Conservation (phyloP, 2,329 filamentous ascomycete species). For the Ceratocystis destructans region DNA sequence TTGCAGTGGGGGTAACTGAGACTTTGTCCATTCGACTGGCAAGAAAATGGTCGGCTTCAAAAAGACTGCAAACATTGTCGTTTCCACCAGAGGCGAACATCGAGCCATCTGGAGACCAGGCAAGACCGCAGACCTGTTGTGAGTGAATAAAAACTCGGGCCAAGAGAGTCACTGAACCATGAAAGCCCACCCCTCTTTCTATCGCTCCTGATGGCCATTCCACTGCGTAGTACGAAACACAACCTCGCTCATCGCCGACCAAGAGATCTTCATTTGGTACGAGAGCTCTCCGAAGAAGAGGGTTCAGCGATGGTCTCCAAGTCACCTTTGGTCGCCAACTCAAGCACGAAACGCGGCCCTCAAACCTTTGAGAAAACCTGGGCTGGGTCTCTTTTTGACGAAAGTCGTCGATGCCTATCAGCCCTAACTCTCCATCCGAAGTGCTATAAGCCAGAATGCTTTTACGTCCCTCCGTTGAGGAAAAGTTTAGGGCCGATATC, state of each 20-base stretch:
- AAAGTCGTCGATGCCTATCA: slow-evolving; percentile 46
- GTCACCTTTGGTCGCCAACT: slow-evolving; percentile 59
- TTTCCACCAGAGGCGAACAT: slow-evolving; percentile 82
- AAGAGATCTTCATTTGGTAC: slow-evolving; percentile 70
- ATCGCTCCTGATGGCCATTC: slow-evolving; percentile 65
- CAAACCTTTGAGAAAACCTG: slow-evolving; percentile 48
- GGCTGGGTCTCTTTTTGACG: slow-evolving; percentile 44
- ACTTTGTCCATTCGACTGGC: slow-evolving; percentile 13
- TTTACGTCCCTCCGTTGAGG: slow-evolving; percentile 58
- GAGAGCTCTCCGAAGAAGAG: slow-evolving; percentile 32
- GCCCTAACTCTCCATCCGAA: slow-evolving; percentile 58
- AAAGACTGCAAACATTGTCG: slow-evolving; percentile 78
- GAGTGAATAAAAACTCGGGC: slow-evolving; percentile 64
- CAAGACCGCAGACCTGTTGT: slow-evolving; percentile 86
- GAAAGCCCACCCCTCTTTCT: slow-evolving; percentile 53
- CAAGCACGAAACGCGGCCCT: slow-evolving; percentile 63
- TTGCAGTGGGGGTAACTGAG: slow-evolving; percentile 1
- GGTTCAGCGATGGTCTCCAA: slow-evolving; percentile 38
- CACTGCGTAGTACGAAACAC: slow-evolving; percentile 75
- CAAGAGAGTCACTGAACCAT: slow-evolving; percentile 63
- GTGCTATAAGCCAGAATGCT: slow-evolving; percentile 76
- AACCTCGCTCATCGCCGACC: slow-evolving; percentile 70
- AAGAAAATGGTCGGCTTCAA: slow-evolving; percentile 51
- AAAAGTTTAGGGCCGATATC: slow-evolving; percentile 83
- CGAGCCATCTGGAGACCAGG: slow-evolving; percentile 65